A percentile compares a stretch with the other conserved stretches of the same genome.
phyloP scores from a whole-genome alignment of 352 stramenopile genomes.

The Globisporangium irregulare region DNA sequence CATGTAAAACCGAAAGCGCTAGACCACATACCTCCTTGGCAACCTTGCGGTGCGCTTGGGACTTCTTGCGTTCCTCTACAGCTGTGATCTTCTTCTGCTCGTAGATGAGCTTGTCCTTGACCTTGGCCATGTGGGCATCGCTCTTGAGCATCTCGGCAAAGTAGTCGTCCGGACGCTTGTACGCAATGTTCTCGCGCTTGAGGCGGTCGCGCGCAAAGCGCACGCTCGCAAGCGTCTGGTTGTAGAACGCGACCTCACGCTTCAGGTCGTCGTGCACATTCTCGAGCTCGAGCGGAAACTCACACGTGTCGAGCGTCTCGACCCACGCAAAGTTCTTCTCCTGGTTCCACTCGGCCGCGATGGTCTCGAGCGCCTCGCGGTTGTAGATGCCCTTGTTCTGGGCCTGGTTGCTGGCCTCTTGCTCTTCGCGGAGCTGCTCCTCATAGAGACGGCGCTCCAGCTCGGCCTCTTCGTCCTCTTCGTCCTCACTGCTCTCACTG shows the following conservation, averaged over 20 bases:
- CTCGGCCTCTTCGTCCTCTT: conserved; percentile 63
- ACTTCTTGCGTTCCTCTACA: conserved; percentile 97
- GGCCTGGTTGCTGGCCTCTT: conserved; percentile 26
- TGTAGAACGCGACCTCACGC: conserved; percentile 97
- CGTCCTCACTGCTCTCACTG: conserved; percentile 37
- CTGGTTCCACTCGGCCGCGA: conserved; percentile 58
- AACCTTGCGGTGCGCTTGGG: conserved; percentile 95
- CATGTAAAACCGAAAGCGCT: neutral
- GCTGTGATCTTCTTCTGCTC: conserved; percentile 99
- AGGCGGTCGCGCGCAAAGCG: conserved; percentile 70
- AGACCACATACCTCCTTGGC: conserved; percentile 88
- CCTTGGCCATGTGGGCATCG: conserved; percentile 93
- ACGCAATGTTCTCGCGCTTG: conserved; percentile 73
- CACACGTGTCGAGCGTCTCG: conserved; percentile 78
- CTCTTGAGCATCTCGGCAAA: conserved; percentile 99
- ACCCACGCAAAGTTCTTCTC: conserved; percentile 61
- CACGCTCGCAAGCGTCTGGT: conserved; percentile 80
- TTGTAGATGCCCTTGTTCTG: conserved; percentile 74
- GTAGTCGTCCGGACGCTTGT: conserved; percentile 96
- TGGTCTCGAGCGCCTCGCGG: conserved; percentile 53
- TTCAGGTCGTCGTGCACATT: conserved; percentile 89
- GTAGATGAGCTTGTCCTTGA: conserved; percentile 99
- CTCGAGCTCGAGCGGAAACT: conserved; percentile 47
- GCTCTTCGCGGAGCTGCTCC: conserved; percentile 55
- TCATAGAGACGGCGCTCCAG: conserved; percentile 74